These are phyloP conservation scores for Alternaria arborescens DNA, from an alignment of 2,329 filamentous ascomycete species.

Conservation along the genomic window DNA sequence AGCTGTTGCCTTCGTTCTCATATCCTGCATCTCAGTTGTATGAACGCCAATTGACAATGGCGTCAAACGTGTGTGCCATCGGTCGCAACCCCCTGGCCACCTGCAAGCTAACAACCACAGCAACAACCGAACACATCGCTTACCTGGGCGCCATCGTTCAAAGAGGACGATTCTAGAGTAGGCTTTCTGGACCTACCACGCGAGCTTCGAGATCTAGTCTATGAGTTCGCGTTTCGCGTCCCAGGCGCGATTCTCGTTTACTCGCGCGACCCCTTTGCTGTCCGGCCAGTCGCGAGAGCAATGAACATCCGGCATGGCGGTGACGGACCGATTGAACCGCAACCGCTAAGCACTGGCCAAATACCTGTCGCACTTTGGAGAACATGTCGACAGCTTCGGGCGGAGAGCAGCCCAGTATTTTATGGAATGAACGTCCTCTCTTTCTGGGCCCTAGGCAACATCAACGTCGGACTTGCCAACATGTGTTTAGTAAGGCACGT, in stretches of 20 bases:
- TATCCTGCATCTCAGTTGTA: not conserved
- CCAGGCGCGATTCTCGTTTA: constrained; percentile 43
- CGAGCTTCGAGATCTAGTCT: constrained; percentile 42
- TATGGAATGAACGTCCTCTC: constrained; percentile 59
- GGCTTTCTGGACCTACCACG: constrained; percentile 45
- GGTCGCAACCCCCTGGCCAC: not conserved
- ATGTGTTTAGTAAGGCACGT: constrained; percentile 31
- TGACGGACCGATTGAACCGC: constrained; percentile 34
- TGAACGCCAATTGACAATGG: not conserved
- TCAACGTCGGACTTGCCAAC: constrained; percentile 20
- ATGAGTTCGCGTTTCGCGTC: constrained; percentile 32
- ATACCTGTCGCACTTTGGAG: constrained; percentile 40
- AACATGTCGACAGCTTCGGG: constrained; percentile 54
- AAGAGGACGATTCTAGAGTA: constrained; percentile 14
- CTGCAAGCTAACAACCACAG: constrained; percentile 10
- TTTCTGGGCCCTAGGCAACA: constrained; percentile 26
- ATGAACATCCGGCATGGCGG: constrained; percentile 37
- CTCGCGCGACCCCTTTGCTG: constrained; percentile 24
- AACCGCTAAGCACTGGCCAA: constrained; percentile 18
- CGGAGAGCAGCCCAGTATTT: constrained; percentile 55
- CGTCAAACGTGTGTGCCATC: not conserved
- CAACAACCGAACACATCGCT: constrained; percentile 12
- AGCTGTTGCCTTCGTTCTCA: not conserved
- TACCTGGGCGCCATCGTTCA: constrained; percentile 34
- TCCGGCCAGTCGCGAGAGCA: constrained; percentile 24